These are phyloP conservation scores for Candida glucosophila DNA, from an alignment of 1,139 yeast genomes.

Conservation along the genomic window DNA sequence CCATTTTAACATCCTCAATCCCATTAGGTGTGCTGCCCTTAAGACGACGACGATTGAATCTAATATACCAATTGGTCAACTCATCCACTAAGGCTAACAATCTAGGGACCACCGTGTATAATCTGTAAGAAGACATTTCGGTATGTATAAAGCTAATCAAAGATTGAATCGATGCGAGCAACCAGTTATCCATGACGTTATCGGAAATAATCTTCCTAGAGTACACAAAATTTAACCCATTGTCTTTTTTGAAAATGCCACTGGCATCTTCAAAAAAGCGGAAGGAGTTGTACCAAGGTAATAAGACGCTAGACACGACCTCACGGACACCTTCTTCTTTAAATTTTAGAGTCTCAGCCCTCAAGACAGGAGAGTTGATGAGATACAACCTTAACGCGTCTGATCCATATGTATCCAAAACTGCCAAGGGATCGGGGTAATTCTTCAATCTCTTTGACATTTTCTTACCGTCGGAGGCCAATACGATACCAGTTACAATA, in stretches of 20 bases:
- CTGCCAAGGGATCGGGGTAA: slow-evolving; percentile 87
- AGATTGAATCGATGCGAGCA: slow-evolving; percentile 88
- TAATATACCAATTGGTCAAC: slow-evolving; percentile 97
- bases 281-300: slow-evolving; percentile 98
- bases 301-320: slow-evolving; percentile 86
- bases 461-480: slow-evolving; percentile 97
- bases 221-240: slow-evolving; percentile 63
- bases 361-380: slow-evolving; percentile 93
- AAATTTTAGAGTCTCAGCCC: slow-evolving; percentile 93
- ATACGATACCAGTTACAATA: slow-evolving; percentile 91
- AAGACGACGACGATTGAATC: slow-evolving; percentile 95
- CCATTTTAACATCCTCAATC: slow-evolving; percentile 71
- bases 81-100: slow-evolving; percentile 83
- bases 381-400: slow-evolving; percentile 93
- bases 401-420: slow-evolving; percentile 87
- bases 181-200: slow-evolving; percentile 97
- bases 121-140: slow-evolving; percentile 85
- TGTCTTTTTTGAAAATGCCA: slow-evolving; percentile 70
- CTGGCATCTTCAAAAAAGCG: slow-evolving; percentile 95
- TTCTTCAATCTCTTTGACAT: slow-evolving; percentile 98
- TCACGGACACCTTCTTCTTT: slow-evolving; percentile 98
- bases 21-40: slow-evolving; percentile 80
- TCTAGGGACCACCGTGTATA: slow-evolving; percentile 94
- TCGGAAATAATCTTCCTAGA: slow-evolving; percentile 55
- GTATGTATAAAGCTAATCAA: slow-evolving; percentile 75